Evolutionary conservation across 768 basidiomycete species (phyloP).

Genomic region (Pisolithus microcarpus): DNA sequence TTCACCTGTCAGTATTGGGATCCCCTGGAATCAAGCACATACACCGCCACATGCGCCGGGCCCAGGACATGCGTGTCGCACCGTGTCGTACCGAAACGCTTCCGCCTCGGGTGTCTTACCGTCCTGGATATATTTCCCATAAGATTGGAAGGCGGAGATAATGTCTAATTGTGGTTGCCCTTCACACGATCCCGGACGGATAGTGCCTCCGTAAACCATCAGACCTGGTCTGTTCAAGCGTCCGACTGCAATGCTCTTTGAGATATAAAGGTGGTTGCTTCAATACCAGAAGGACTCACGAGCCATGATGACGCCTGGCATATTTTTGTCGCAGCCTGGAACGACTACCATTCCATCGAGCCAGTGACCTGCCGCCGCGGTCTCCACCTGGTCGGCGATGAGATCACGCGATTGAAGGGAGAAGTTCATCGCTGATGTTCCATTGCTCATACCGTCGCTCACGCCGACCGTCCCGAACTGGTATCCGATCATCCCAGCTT

Average conservation of each 20-base stretch:
- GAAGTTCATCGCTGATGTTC: constrained; percentile 87
- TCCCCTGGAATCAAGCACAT: constrained; percentile 27
- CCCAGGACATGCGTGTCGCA: constrained; percentile 94
- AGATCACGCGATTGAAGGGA: constrained; percentile 97
- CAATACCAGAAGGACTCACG: constrained; percentile 43
- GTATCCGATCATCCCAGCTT: constrained; percentile 79
- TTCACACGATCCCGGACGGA: constrained; percentile 86
- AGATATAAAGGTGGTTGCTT: constrained; percentile 3
- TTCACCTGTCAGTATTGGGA: constrained; percentile 4
- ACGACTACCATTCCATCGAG: constrained; percentile 96
- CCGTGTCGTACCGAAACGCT: constrained; percentile 72
- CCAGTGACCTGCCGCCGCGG: constrained; percentile 94
- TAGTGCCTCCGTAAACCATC: constrained; percentile 98
- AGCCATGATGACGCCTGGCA: constrained; percentile 99
- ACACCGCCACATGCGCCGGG: constrained; percentile 97
- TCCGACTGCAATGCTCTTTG: constrained; percentile 52
- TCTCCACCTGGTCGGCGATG: constrained; percentile 96
- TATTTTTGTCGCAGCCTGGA: constrained; percentile 99
- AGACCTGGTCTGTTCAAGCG: constrained; percentile 91
- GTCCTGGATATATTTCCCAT: constrained; percentile 90
- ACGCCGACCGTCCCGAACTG: constrained; percentile 98
- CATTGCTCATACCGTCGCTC: constrained; percentile 98
- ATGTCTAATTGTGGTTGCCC: constrained; percentile 86
- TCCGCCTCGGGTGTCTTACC: constrained; percentile 83
- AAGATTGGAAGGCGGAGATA: constrained; percentile 96